phyloP scores from a whole-genome alignment of 2,329 filamentous ascomycete genomes.

The Pestalotiopsis sp. region DNA sequence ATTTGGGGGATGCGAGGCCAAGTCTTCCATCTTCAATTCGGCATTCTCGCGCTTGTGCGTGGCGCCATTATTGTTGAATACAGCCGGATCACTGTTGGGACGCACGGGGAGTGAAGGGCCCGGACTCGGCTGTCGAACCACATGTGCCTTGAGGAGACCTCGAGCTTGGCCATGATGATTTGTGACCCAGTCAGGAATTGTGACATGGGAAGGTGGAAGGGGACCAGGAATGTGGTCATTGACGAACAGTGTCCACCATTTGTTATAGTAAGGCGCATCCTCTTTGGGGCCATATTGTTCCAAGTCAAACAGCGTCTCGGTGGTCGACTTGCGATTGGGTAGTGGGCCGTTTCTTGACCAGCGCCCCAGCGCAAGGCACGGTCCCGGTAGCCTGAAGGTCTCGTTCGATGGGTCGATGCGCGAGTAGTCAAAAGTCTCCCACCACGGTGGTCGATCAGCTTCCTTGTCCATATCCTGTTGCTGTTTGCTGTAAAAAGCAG shows the following conservation, averaged over 20 bases:
- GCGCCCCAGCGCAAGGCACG: too few species aligned
- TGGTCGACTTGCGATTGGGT: not conserved
- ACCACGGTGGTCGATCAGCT: not conserved
- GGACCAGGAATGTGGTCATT: not conserved
- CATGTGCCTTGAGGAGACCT: not conserved
- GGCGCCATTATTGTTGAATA: not conserved
- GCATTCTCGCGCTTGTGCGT: not conserved
- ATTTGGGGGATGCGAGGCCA: too few species aligned
- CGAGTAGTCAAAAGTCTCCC: not conserved
- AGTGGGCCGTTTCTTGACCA: not conserved
- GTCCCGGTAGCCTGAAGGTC: not conserved
- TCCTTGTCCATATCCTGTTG: not conserved
- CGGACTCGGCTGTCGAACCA: not conserved
- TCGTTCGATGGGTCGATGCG: not conserved
- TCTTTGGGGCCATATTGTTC: not conserved
- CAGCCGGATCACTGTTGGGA: too few species aligned
- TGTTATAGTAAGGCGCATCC: not conserved
- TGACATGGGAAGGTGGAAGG: not conserved
- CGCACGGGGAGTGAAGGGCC: too few species aligned
- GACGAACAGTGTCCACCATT: not conserved
- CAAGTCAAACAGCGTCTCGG: not conserved
- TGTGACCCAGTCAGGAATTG: not conserved
- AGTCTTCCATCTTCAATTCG: not conserved
- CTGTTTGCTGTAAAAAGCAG: not conserved
- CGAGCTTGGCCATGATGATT: not conserved